These are phyloP conservation scores for Exophiala sp. DNA, from an alignment of 2,329 filamentous ascomycete species.

Conservation along the genomic window DNA sequence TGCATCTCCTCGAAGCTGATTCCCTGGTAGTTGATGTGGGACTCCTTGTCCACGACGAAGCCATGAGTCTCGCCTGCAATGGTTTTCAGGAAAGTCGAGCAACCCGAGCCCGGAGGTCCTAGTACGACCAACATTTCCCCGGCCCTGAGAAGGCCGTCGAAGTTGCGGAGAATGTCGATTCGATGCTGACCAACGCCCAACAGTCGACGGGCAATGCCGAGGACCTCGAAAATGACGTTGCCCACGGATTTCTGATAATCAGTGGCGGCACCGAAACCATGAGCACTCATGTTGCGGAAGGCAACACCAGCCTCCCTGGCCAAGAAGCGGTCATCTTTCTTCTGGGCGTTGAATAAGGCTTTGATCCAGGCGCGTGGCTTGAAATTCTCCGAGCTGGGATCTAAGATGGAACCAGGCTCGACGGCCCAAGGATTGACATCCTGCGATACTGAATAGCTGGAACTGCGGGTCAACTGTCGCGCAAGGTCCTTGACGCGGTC, in stretches of 20 bases:
- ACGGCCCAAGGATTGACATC: slow-evolving; percentile 26
- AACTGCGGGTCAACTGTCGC: slow-evolving; percentile 24
- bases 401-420: slow-evolving; percentile 34
- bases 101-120: slow-evolving; percentile 49
- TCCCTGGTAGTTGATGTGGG: slow-evolving; percentile 75
- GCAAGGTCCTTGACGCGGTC: slow-evolving; percentile 23
- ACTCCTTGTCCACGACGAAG: slow-evolving; percentile 60
- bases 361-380: slow-evolving; percentile 44
- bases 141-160: slow-evolving; percentile 57
- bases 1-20: slow-evolving; percentile 67
- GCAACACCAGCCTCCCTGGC: slow-evolving; percentile 37
- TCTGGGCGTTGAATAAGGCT: slow-evolving; percentile 41
- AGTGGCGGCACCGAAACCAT: slow-evolving; percentile 36
- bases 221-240: slow-evolving; percentile 39
- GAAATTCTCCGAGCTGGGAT: slow-evolving; percentile 44
- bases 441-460: slow-evolving; percentile 6
- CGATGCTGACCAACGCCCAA: slow-evolving; percentile 34
- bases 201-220: slow-evolving; percentile 30
- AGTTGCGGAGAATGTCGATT: slow-evolving; percentile 58
- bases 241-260: slow-evolving; percentile 40
- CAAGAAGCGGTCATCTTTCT: slow-evolving; percentile 35
- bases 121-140: slow-evolving; percentile 56
- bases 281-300: slow-evolving; percentile 37
- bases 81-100: slow-evolving; percentile 76
- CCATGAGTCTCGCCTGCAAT: slow-evolving; percentile 75